Conservation (phyloP, 78 protist genomes). For the Guillardia theta region DNA sequence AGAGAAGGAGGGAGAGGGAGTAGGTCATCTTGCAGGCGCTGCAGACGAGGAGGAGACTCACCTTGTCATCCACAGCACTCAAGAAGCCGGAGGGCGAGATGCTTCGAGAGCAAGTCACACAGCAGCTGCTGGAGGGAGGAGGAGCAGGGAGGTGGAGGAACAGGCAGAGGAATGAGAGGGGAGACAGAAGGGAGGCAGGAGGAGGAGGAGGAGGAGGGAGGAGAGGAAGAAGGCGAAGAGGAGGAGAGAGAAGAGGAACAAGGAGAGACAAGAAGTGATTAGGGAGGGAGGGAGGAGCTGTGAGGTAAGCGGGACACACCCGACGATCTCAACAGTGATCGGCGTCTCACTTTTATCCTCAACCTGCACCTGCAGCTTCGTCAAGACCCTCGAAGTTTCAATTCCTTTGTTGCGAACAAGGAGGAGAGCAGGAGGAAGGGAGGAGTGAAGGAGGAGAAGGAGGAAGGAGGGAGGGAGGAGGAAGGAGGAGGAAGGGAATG, state of each 20-base stretch:
- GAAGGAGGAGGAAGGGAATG: background rate
- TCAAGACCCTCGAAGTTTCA: too few species aligned
- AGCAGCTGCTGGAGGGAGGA: background rate
- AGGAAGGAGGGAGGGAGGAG: background rate
- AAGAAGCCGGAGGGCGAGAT: background rate
- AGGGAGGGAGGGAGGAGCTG: background rate
- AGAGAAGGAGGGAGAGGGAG: background rate
- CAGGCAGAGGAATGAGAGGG: background rate
- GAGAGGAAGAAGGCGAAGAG: background rate
- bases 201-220: background rate
- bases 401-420: too few species aligned
- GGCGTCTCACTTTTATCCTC: too few species aligned
- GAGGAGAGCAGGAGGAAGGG: background rate
- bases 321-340: too few species aligned
- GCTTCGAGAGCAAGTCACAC: background rate
- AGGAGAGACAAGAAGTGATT: background rate
- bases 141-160: background rate
- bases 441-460: background rate
- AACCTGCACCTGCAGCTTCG: too few species aligned
- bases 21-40: too few species aligned
- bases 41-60: too few species aligned
- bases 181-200: background rate
- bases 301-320: background rate
- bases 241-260: background rate
- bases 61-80: too few species aligned